These are phyloP conservation scores for Colletotrichum salicis DNA, from an alignment of 2,329 filamentous ascomycete species.

Conservation along the genomic window DNA sequence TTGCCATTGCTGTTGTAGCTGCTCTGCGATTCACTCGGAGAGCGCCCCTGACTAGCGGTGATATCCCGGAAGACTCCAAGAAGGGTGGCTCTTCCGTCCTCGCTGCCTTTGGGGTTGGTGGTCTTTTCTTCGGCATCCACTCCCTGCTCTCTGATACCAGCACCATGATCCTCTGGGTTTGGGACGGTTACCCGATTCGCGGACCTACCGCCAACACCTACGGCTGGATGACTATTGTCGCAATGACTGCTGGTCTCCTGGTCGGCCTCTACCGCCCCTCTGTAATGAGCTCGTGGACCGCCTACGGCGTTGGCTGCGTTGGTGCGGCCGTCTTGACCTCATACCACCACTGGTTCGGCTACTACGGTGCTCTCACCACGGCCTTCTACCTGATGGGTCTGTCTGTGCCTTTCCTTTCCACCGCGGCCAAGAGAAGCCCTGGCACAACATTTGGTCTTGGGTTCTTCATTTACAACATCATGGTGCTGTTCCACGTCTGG, in stretches of 20 bases:
- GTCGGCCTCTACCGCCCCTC: slow-evolving; percentile 79
- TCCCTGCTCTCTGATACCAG: slow-evolving; percentile 95
- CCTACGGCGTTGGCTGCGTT: slow-evolving; percentile 80
- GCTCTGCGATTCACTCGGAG: slow-evolving; percentile 79
- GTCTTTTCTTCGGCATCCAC: slow-evolving; percentile 88
- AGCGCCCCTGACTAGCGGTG: slow-evolving; percentile 59
- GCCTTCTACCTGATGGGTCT: slow-evolving; percentile 86
- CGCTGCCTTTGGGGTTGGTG: slow-evolving; percentile 81
- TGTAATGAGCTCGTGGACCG: slow-evolving; percentile 80
- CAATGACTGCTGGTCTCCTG: slow-evolving; percentile 85
- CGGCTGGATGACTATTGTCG: slow-evolving; percentile 84
- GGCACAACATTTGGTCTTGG: slow-evolving; percentile 86
- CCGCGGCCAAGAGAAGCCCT: slow-evolving; percentile 80
- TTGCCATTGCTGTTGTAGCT: slow-evolving; percentile 80
- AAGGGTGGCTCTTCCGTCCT: slow-evolving; percentile 75
- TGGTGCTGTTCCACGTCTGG: slow-evolving; percentile 98
- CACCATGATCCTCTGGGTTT: slow-evolving; percentile 98
- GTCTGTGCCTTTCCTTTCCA: slow-evolving; percentile 77
- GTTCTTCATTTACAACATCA: slow-evolving; percentile 90
- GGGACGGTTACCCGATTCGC: slow-evolving; percentile 93
- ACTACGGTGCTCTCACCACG: slow-evolving; percentile 81
- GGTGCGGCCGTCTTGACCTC: slow-evolving; percentile 83
- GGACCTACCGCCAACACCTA: slow-evolving; percentile 92
- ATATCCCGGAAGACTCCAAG: slow-evolving; percentile 43
- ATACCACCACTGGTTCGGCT: slow-evolving; percentile 87